phyloP scores from a whole-genome alignment of 306 rosid species.

The Begonia peltatifolia region DNA sequence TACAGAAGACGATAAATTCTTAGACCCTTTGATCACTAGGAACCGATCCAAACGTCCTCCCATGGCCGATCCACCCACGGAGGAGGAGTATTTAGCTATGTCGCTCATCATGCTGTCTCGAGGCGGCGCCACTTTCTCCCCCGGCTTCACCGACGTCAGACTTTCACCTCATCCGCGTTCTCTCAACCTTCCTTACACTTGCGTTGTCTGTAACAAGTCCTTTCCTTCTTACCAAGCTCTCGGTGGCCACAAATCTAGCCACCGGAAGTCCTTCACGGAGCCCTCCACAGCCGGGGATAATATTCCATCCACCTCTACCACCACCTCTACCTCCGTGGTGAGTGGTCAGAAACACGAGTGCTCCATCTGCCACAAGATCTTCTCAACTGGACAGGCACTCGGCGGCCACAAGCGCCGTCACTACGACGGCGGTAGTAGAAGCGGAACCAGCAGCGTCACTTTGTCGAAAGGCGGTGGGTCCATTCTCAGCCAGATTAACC shows the following conservation, averaged over 20 bases:
- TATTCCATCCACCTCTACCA: conserved; percentile 9
- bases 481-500: conserved; percentile 15
- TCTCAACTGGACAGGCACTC: conserved; percentile 76
- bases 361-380: conserved; percentile 72
- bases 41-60: conserved; percentile 78
- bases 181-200: conserved; percentile 36
- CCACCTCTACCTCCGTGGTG: conserved; percentile 13
- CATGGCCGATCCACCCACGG: conserved; percentile 35
- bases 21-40: conserved; percentile 51
- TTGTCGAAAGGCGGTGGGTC: conserved; percentile 59
- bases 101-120: conserved; percentile 96
- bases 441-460: conserved; percentile 35
- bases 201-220: conserved; percentile 68
- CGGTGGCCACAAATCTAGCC: conserved; percentile 96
- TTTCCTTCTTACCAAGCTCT: conserved; percentile 87
- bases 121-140: conserved; percentile 13
- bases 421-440: conserved; percentile 46
- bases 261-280: conserved; percentile 26
- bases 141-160: neutral
- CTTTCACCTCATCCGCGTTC: conserved; percentile 10
- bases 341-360: conserved; percentile 52
- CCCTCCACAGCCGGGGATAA: conserved; percentile 24
- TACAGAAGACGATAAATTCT: conserved; percentile 9
- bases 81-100: conserved; percentile 82
- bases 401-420: conserved; percentile 97